Evolutionary conservation across 2,329 filamentous ascomycete species (phyloP), one percentile per base, ranked within the genome.

Genomic region (Sporothrix schenckii): DNA sequence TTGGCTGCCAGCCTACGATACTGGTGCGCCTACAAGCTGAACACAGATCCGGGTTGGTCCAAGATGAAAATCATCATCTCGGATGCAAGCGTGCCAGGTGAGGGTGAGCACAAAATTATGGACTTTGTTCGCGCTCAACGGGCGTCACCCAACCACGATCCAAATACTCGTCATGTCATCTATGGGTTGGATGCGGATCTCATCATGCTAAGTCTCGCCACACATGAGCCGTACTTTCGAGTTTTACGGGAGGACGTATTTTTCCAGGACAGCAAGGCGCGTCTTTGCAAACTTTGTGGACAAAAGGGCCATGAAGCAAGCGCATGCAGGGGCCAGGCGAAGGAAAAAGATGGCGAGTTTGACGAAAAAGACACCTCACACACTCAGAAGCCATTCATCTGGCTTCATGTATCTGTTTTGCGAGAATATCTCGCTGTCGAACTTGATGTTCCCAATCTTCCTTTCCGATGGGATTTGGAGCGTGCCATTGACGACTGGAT

Each of bases 21-120:
- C 80, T 99, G 95, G 95, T 93, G 93, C 79, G 90, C 94, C 68
- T 98, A 97, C 83, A 99, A 99, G 82, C 87, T 98, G 74, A 98
- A 96, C 80, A 97, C 93, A 34, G 95, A 99, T 79, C 93, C 94
- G 44, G 92, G 91, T 66, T 99, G 96, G 96, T 92, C 92, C 73
- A 93, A 93, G 79, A 85, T 97, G 79, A 99, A 99, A 85, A 88
- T 99, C 79, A 96, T 99, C 80, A 98, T 99, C 75, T 99, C 95
- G 10, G 95, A 99, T 83, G 94, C 95, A 69, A 97, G 94, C 53
- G 94, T 99, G 52, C 95, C 95, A 69, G 95, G 95, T 78, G 95
- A 99, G 82, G 95, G 95, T 79, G 95, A 99, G 82, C 95, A 99
- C 81, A 99, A 99, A 81, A 98, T 99, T 78, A 99, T 99, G 95